Conservation (phyloP, 2,329 filamentous ascomycete species). For the Beauveria sp. region DNA sequence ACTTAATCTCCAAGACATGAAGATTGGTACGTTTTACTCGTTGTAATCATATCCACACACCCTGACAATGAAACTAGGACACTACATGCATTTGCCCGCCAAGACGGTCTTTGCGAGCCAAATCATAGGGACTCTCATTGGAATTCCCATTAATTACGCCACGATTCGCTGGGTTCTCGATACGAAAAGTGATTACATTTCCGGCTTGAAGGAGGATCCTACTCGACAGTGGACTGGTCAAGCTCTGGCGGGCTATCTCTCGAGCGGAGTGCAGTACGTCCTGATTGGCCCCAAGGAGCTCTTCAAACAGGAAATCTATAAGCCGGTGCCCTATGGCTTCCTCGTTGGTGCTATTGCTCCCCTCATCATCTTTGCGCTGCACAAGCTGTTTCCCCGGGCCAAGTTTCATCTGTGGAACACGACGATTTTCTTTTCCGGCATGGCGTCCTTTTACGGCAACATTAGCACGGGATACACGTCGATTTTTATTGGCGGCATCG, state of each 20-base stretch:
- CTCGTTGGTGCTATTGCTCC: constrained; percentile 41
- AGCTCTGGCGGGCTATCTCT: constrained; percentile 40
- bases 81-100: constrained; percentile 56
- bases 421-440: constrained; percentile 52
- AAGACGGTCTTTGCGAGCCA: constrained; percentile 54
- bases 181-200: constrained; percentile 48
- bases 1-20: constrained; percentile 53
- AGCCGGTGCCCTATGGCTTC: constrained; percentile 44
- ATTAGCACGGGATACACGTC: constrained; percentile 52
- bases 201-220: constrained; percentile 42
- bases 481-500: constrained; percentile 50
- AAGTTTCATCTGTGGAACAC: constrained; percentile 53
- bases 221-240: constrained; percentile 57
- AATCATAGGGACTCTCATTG: constrained; percentile 50
- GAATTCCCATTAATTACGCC: constrained; percentile 54
- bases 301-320: constrained; percentile 41
- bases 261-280: constrained; percentile 52
- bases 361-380: constrained; percentile 40
- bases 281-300: constrained; percentile 45
- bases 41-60: neutral
- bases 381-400: constrained; percentile 43
- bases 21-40: constrained; percentile 36
- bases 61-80: constrained; percentile 21
- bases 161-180: constrained; percentile 53
- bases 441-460: constrained; percentile 53